phyloP scores from a whole-genome alignment of 1,139 yeast genomes.

The Taphrina wiesneri region DNA sequence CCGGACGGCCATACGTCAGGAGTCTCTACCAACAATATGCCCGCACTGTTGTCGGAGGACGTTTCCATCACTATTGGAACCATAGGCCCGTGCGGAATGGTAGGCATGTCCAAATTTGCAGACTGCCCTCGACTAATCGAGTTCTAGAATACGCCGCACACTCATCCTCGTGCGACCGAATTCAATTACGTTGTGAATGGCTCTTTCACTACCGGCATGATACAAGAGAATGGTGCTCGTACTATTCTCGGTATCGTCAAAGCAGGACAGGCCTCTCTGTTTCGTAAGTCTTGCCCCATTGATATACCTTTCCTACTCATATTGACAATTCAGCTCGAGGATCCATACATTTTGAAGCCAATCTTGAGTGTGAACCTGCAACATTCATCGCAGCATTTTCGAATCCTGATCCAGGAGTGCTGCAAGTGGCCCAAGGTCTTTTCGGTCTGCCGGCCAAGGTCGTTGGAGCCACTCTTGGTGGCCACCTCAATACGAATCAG shows the following conservation, averaged over 20 bases:
- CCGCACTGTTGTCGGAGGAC: neutral
- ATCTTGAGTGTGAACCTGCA: neutral
- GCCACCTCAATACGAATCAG: neutral
- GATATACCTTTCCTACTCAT: neutral
- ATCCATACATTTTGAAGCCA: conserved; percentile 2
- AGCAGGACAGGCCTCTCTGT: neutral
- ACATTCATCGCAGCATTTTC: neutral
- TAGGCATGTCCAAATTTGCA: too few relatives aligned
- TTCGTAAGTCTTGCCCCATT: neutral
- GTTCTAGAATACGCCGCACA: conserved; percentile 11
- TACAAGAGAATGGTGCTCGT: conserved; percentile 6
- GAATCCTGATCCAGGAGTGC: conserved; percentile 2
- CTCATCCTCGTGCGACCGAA: conserved; percentile 1
- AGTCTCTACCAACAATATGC: neutral
- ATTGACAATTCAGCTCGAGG: neutral
- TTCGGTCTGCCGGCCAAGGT: neutral
- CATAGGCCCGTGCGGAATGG: conserved; percentile 8
- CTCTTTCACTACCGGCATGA: neutral
- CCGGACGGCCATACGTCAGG: conserved; percentile 1
- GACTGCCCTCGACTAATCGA: too few relatives aligned
- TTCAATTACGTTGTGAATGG: neutral
- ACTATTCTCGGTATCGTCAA: neutral
- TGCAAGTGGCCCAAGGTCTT: conserved; percentile 5
- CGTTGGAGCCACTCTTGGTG: neutral
- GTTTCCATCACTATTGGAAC: neutral